Base-by-base conservation (phyloP, 2,329 filamentous ascomycete species). In the Cladosporium sp. region DNA sequence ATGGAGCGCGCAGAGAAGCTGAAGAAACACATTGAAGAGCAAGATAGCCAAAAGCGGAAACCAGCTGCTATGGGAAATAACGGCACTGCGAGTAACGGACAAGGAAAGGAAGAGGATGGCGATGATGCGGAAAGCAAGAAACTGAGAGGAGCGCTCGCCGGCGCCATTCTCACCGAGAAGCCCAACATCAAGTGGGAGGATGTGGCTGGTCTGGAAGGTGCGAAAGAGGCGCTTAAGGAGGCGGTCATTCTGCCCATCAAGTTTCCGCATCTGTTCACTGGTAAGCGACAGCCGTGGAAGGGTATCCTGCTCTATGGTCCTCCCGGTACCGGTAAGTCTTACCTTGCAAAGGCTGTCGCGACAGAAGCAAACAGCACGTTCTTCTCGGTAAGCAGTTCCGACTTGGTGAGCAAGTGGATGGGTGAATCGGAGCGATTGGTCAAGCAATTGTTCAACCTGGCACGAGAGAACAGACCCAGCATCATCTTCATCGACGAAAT, bases 401-500 rank as follows among this genome's bases (percentile, higher is more conserved):
- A 98, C 68, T 70, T 98, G 69, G 93, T 98, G 54, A 95, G 89
- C 69, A 98, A 98, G 68, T 98, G 93, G 93, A 98, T 98, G 93
- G 93, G 93, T 74, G 93, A 98, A 72, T 94, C 88, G 77, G 93
- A 98, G 82, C 83, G 90, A 88, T 94, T 98, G 60, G 93, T 98
- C 51, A 97, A 97, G 67, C 87, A 95, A 56, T 80, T 98, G 9
- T 98, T 98, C 74, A 89, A 86, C 61, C 96, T 98, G 88, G 93
- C 93, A 0, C 85, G 94, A 68, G 93, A 98, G 68, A 97, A 96
- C 71, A 95, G 93, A 62, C 93, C 93, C 1, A 93, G 91, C 1
- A 96, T 98, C 66, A 96, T 97, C 69, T 97, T 97, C 73, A 96
- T 97, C 64, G 92, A 97, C 68, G 92, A 97, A 71, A 90, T 97